phyloP scores from a whole-genome alignment of 371 early-diverging fungal species.

The Mortierella sp. region DNA sequence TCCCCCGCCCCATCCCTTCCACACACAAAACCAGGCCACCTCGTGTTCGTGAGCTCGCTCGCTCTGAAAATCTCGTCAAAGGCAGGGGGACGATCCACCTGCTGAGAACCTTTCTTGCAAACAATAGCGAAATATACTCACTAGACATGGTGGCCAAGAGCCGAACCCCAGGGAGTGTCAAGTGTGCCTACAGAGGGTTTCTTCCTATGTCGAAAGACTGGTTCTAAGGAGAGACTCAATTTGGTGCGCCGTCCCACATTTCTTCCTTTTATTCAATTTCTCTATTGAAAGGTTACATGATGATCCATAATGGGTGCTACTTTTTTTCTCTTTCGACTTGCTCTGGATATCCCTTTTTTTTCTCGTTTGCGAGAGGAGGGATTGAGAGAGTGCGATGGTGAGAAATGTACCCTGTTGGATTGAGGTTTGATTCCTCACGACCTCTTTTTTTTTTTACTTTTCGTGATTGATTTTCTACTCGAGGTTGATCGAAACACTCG shows the following conservation, averaged over 20 bases:
- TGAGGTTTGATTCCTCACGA: constrained; percentile 44
- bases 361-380: neutral
- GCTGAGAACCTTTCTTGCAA: constrained; percentile 43
- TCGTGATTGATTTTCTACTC: neutral
- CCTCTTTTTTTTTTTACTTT: neutral
- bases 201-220: neutral
- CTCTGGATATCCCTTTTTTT: neutral
- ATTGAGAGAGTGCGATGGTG: neutral
- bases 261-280: neutral
- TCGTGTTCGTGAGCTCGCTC: constrained; percentile 54
- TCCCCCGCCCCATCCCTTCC: constrained; percentile 10
- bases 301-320: constrained; percentile 2
- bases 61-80: constrained; percentile 31
- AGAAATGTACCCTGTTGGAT: neutral
- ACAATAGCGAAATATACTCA: constrained; percentile 40
- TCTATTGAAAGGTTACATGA: constrained; percentile 27
- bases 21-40: constrained; percentile 37
- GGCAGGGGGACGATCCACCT: constrained; percentile 49
- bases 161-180: constrained; percentile 35
- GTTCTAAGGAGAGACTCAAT: constrained; percentile 15
- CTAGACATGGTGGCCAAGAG: constrained; percentile 56
- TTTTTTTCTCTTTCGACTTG: no score
- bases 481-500: neutral
- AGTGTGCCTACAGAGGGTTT: constrained; percentile 16
- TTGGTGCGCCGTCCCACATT: constrained; percentile 39